Conservation (phyloP, 805 yeast species). For the Metschnikowia chrysomelidarum region DNA sequence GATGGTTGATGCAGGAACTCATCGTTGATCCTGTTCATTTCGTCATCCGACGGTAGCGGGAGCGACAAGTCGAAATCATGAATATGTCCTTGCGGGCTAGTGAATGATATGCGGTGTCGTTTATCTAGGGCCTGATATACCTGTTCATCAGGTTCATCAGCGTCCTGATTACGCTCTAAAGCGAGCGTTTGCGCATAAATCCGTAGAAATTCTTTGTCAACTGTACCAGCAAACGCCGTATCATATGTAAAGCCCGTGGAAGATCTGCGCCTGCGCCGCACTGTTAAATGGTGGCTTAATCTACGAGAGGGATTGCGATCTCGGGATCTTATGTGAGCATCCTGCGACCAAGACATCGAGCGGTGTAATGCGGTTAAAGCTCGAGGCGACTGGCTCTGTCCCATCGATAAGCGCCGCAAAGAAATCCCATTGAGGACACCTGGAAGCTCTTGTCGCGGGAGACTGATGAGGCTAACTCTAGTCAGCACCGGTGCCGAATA, state of each 20-base stretch:
- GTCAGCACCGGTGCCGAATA: conserved; percentile 14
- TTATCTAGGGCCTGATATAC: conserved; percentile 13
- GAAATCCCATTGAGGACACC: conserved; percentile 15
- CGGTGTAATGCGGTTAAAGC: neutral
- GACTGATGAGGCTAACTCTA: conserved; percentile 15
- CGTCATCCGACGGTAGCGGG: conserved; percentile 27
- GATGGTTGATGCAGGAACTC: neutral
- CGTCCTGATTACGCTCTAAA: conserved; percentile 16
- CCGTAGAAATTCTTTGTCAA: conserved; percentile 37
- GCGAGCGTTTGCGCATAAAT: conserved; percentile 33
- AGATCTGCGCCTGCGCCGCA: conserved; percentile 18
- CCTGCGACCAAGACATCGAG: too few species aligned
- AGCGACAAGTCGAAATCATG: conserved; percentile 28
- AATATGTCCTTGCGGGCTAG: conserved; percentile 11
- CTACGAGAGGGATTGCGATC: conserved; percentile 13
- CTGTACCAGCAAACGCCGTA: conserved; percentile 33
- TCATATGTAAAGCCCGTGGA: conserved; percentile 24
- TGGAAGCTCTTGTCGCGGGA: conserved; percentile 25
- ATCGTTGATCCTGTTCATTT: conserved; percentile 4
- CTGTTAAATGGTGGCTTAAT: conserved; percentile 15
- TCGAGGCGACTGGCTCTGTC: neutral
- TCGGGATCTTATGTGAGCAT: conserved; percentile 4
- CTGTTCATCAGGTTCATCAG: conserved; percentile 13
- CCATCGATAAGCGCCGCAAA: conserved; percentile 8
- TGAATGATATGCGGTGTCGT: conserved; percentile 11